A percentile compares a stretch with the other conserved stretches of the same genome.
These are phyloP conservation scores for Boechera retrofracta DNA, from an alignment of 345 rosid genomes.

Conservation along the genomic window DNA sequence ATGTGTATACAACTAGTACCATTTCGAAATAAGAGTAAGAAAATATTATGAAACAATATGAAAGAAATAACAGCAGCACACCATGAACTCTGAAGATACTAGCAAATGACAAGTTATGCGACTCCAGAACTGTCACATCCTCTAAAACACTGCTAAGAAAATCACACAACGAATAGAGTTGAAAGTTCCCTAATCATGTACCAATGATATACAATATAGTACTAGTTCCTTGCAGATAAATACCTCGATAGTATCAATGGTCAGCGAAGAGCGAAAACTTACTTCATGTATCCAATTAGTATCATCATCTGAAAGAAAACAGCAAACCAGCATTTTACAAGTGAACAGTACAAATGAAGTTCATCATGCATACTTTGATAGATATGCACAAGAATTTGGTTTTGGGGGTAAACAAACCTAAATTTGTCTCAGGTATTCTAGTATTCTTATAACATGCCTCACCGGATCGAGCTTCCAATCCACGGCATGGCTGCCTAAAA, in stretches of 20 bases:
- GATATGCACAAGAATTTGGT: background rate
- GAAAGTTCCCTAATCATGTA: background rate
- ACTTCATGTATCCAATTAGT: slow-evolving; percentile 45
- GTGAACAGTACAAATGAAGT: slow-evolving; percentile 4
- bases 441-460: slow-evolving; percentile 21
- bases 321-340: background rate
- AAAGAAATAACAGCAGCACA: slow-evolving; percentile 18
- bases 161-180: background rate
- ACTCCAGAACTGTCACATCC: slow-evolving; percentile 1
- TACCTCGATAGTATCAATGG: slow-evolving; percentile 51
- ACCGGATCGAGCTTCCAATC: slow-evolving; percentile 40
- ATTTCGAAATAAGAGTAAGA: slow-evolving; percentile 8
- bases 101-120: background rate
- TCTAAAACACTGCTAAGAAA: background rate
- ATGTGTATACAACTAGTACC: background rate
- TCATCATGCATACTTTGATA: background rate
- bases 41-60: background rate
- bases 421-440: slow-evolving; percentile 2
- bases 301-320: slow-evolving; percentile 38
- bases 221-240: slow-evolving; percentile 17
- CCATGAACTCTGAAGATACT: background rate
- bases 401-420: slow-evolving; percentile 27
- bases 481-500: slow-evolving; percentile 37
- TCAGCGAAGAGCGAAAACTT: slow-evolving; percentile 36
- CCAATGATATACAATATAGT: slow-evolving; percentile 15